Evolutionary conservation across 1,284 basidiomycete genomes (phyloP).

Genomic region (Pholiota adiposa): DNA sequence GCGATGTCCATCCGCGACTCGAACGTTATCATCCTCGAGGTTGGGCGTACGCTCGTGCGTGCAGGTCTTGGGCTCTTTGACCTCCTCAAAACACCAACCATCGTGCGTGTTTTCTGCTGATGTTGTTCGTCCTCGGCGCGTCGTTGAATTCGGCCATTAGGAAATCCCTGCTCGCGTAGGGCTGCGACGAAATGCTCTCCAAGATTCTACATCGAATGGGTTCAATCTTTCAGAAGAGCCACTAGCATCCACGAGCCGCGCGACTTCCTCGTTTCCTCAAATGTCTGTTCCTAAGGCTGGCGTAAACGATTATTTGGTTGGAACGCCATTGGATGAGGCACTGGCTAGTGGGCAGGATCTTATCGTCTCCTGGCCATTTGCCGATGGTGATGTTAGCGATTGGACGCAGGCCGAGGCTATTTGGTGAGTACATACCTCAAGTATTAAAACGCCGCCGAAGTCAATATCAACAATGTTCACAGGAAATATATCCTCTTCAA

Average conservation of each 20-base stretch:
- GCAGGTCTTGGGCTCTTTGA: slow-evolving; percentile 85
- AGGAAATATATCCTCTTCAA: slow-evolving; percentile 89
- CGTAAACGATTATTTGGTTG: slow-evolving; percentile 86
- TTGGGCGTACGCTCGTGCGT: slow-evolving; percentile 68
- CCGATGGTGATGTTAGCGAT: slow-evolving; percentile 74
- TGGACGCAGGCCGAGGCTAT: slow-evolving; percentile 93
- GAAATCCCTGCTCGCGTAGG: slow-evolving; percentile 80
- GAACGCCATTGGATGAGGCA: slow-evolving; percentile 80
- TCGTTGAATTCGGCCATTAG: slow-evolving; percentile 37
- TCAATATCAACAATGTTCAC: slow-evolving; percentile 10
- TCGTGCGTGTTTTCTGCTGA: slow-evolving; percentile 54
- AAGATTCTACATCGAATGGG: slow-evolving; percentile 29
- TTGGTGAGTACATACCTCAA: slow-evolving; percentile 59
- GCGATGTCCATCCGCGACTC: slow-evolving; percentile 78
- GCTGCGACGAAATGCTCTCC: slow-evolving; percentile 51
- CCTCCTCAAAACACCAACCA: slow-evolving; percentile 72
- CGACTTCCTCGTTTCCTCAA: slow-evolving; percentile 48
- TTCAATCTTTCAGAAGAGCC: slow-evolving; percentile 40
- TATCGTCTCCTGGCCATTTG: slow-evolving; percentile 84
- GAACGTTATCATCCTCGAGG: slow-evolving; percentile 82
- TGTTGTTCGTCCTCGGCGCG: not conserved
- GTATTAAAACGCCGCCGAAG: not conserved
- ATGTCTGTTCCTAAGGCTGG: slow-evolving; percentile 43
- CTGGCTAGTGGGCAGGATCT: slow-evolving; percentile 74
- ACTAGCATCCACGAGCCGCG: slow-evolving; percentile 46